Evolutionary conservation across 306 rosid species (phyloP), one percentile per base, ranked within the genome.

Genomic region (Pueraria montana): DNA sequence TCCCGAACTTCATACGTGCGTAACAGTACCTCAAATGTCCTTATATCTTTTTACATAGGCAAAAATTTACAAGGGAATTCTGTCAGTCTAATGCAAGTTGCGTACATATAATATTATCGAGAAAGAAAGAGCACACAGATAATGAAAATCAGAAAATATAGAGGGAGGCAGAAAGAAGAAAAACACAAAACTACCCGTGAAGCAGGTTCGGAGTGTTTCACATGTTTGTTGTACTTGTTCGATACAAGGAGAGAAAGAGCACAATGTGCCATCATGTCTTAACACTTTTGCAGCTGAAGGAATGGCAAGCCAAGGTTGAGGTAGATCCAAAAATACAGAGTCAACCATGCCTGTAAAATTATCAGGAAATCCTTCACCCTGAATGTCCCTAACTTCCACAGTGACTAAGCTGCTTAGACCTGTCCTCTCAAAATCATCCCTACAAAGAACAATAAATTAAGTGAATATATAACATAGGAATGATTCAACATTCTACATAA

Each of bases 301-400:
- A 83, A 93, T 93, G 30, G 92, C 94, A 38, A 93, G 84, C 97
- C 97, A 95, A 27, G 98, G 97, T 80, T 95, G 97, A 80, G 97
- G 98, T 69, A 95, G 89, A 86, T 95, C 98, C 83, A 95, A 86
- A 88, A 93, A 95, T 75, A 90, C 88, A 8, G 97, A 82, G 66
- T 95, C 97, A 17, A 88, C 94, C 84, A 74, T 78, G 71, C 92
- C 89, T 11, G 73, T 61, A 71, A 86, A 84, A 67, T 91, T 91
- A 82, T 87, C 91, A 11, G 97, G 97, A 87, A 95, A 95, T 63
- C 97, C 98, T 78, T 91, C 90, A 21, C 94, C 97, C 85, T 95
- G 98, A 80, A 93, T 90, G 79, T 95, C 97, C 83, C 95, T 91
- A 75, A 91, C 97, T 48, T 87, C 84, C 42, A 93, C 97, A 14